Conservation (phyloP, 306 rosid species). For the Fragaria iinumae region DNA sequence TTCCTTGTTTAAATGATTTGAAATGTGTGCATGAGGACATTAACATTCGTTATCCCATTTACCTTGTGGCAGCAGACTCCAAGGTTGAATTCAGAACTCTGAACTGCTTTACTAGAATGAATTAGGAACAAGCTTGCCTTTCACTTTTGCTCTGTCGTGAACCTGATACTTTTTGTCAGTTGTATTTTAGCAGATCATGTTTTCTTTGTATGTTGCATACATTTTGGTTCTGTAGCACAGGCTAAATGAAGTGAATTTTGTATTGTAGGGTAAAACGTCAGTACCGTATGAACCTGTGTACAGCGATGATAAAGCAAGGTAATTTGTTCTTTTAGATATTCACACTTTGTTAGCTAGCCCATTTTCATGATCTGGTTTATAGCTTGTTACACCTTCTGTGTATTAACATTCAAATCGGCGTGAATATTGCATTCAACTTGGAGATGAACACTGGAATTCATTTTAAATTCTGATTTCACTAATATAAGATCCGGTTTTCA, state of each 20-base stretch:
- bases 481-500: background rate
- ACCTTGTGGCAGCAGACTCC: background rate
- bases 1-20: background rate
- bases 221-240: background rate
- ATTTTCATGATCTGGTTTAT: background rate
- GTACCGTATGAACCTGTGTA: constrained; percentile 42
- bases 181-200: background rate
- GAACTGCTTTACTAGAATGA: background rate
- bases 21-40: background rate
- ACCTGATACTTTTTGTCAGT: background rate
- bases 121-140: background rate
- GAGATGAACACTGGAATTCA: background rate
- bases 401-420: background rate
- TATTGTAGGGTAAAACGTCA: constrained; percentile 42
- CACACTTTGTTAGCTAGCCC: background rate
- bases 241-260: constrained; percentile 4
- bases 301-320: constrained; percentile 55
- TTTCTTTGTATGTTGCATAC: background rate
- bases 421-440: background rate
- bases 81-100: background rate
- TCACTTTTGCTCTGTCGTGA: background rate
- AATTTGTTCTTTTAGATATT: constrained; percentile 3
- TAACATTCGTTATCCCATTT: background rate
- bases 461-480: background rate
- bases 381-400: background rate